Percentiles rank a stretch among this genome's conserved stretches.
phyloP scores from a whole-genome alignment of 1,139 yeast species.

The Saccharomyces hybrid region DNA sequence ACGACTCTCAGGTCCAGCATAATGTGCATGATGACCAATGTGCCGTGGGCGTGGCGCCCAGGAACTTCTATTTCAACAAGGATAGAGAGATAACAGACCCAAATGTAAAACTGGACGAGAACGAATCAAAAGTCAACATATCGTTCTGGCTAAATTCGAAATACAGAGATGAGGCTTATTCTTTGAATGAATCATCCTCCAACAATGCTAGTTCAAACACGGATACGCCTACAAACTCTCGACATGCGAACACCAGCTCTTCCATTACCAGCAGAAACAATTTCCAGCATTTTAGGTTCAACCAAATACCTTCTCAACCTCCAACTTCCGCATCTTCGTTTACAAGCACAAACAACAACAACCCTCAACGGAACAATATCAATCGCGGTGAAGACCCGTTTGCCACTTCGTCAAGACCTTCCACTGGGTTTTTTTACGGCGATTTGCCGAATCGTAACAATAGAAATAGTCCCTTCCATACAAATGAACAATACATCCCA shows the following conservation, averaged over 20 bases:
- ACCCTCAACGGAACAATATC: background rate
- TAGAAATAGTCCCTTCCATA: constrained; percentile 3
- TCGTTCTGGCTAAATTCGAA: constrained; percentile 23
- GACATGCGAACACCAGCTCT: background rate
- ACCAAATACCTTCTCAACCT: constrained; percentile 11
- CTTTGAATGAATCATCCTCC: constrained; percentile 10
- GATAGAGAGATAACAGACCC: constrained; percentile 21
- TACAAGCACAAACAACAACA: background rate
- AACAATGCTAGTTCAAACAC: background rate
- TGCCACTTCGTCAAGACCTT: constrained; percentile 3
- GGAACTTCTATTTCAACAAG: constrained; percentile 19
- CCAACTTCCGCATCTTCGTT: constrained; percentile 13
- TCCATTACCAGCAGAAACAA: constrained; percentile 1
- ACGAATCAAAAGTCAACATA: constrained; percentile 18
- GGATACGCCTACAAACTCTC: background rate
- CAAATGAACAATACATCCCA: constrained; percentile 14
- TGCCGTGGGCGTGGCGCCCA: constrained; percentile 19
- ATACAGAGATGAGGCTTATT: constrained; percentile 18
- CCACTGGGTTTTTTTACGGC: background rate
- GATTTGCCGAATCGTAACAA: background rate
- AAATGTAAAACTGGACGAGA: constrained; percentile 13
- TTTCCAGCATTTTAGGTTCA: constrained; percentile 5
- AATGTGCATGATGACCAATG: background rate
- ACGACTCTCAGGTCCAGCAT: constrained; percentile 1
- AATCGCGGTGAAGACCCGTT: constrained; percentile 1